These are phyloP conservation scores for Botrytis byssoidea DNA, from an alignment of 2,329 filamentous ascomycete species.

Conservation along the genomic window DNA sequence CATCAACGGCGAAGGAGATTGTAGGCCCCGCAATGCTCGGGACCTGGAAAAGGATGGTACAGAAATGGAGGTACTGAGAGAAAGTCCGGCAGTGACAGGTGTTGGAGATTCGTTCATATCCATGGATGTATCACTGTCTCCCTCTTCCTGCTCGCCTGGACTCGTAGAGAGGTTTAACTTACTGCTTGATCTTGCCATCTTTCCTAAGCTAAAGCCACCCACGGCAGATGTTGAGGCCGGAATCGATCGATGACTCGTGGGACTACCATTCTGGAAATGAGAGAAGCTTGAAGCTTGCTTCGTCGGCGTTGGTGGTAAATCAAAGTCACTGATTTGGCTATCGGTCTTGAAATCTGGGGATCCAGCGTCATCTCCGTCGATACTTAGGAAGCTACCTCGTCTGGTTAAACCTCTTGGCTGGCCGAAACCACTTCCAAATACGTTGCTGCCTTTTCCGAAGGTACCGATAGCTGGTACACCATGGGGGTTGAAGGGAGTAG, in stretches of 20 bases:
- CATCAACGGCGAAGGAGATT: conserved; percentile 32
- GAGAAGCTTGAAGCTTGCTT: conserved; percentile 57
- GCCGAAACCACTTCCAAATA: conserved; percentile 58
- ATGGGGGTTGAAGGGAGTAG: conserved; percentile 73
- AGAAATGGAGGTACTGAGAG: conserved; percentile 40
- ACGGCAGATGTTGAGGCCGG: conserved; percentile 32
- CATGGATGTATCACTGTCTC: conserved; percentile 36
- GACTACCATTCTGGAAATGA: conserved; percentile 33
- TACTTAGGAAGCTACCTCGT: conserved; percentile 70
- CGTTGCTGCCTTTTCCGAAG: conserved; percentile 55
- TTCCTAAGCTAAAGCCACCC: conserved; percentile 32
- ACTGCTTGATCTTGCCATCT: conserved; percentile 39
- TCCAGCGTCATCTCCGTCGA: conserved; percentile 62
- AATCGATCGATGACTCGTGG: conserved; percentile 34
- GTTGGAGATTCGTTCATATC: conserved; percentile 39
- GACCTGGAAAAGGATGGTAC: conserved; percentile 44
- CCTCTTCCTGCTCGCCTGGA: conserved; percentile 31
- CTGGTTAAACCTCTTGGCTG: conserved; percentile 43
- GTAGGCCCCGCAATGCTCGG: conserved; percentile 38
- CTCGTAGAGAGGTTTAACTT: conserved; percentile 39
- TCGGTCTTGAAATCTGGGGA: conserved; percentile 59
- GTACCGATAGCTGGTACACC: conserved; percentile 45
- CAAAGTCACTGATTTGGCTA: conserved; percentile 61
- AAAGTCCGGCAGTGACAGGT: conserved; percentile 39
- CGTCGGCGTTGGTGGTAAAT: conserved; percentile 91